A percentile compares a stretch with the other conserved stretches of the same genome.
Conservation (phyloP, 129 eudicot genomes). For the Silybum marianum region DNA sequence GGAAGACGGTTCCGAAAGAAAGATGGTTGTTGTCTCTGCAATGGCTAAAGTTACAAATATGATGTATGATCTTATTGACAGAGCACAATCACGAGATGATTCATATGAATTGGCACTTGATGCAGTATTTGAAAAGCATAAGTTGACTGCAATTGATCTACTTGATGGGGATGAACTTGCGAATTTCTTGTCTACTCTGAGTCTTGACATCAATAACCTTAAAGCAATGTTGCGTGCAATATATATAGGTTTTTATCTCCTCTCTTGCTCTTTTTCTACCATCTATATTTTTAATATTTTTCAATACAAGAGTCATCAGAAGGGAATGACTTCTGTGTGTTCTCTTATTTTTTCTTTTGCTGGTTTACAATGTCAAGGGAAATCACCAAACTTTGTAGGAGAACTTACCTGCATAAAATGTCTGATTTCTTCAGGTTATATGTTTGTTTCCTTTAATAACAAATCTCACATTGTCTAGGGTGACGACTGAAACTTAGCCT, state of each 20-base stretch:
- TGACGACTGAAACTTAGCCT: neutral
- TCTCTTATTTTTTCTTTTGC: neutral
- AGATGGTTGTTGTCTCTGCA: slow-evolving; percentile 88
- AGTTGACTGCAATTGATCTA: slow-evolving; percentile 68
- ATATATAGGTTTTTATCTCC: slow-evolving; percentile 61
- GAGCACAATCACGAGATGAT: slow-evolving; percentile 81
- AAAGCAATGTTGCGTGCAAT: slow-evolving; percentile 95
- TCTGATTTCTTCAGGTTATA: neutral
- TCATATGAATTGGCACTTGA: slow-evolving; percentile 72
- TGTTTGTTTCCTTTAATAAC: too few relatives aligned
- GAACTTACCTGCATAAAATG: neutral
- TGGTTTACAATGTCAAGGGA: neutral
- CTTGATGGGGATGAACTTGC: slow-evolving; percentile 81
- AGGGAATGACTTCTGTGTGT: neutral
- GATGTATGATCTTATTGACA: slow-evolving; percentile 92
- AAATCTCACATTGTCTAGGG: neutral
- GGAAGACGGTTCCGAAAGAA: slow-evolving; percentile 70
- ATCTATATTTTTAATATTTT: neutral
- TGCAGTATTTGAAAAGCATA: slow-evolving; percentile 87
- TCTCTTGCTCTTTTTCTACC: neutral
- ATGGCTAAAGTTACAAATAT: slow-evolving; percentile 99
- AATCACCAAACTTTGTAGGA: neutral
- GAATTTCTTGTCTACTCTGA: slow-evolving; percentile 59
- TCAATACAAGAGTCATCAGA: neutral
- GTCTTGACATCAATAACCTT: slow-evolving; percentile 68